Evolutionary conservation across 768 basidiomycete genomes (phyloP), one percentile per base, ranked within the genome.

Genomic region (Lentinula lateritia): DNA sequence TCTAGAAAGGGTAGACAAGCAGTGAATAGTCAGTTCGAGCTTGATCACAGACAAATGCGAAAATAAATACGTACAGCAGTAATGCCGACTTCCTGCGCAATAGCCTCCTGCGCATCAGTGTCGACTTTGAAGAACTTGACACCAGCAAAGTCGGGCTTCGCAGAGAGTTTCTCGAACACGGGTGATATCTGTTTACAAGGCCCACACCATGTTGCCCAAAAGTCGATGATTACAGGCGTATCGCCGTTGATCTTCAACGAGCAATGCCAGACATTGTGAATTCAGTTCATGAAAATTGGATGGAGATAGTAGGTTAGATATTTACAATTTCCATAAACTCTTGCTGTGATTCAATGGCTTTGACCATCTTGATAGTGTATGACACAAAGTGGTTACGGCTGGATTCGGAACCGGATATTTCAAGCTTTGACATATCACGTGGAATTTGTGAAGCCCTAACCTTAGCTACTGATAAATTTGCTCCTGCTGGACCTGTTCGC

Each of bases 101-200:
- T 82, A 0, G 80, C 78, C 4, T 69, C 63, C 54, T 81, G 80
- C 35, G 74, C 76, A 65, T 93, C 91, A 35, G 90, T 82, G 64
- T 93, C 84, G 61, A 92, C 85, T 70, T 89, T 89, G 79, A 85
- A 89, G 71, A 89, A 88, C 18, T 78, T 76, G 60, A 88, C 69
- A 10, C 69, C 10, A 20, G 52, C 73, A 55, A 66, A 69, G 18
- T 71, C 69, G 6, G 66, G 64, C 10, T 68, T 52, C 0, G 73
- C 63, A 2, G 84, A 77, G 15, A 87, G 68, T 64, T 79, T 62
- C 41, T 65, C 61, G 60, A 65, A 65, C 8, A 65, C 48, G 32
- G 64, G 64, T 16, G 59, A 61, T 52, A 65, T 65, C 39, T 58
- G 43, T 41, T 54, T 65, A 46, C 64, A 65, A 3, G 64, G 64